A percentile compares a stretch with the other conserved stretches of the same genome.
phyloP scores from a whole-genome alignment of 768 basidiomycete genomes.

The Cyclocybe cylindracea region DNA sequence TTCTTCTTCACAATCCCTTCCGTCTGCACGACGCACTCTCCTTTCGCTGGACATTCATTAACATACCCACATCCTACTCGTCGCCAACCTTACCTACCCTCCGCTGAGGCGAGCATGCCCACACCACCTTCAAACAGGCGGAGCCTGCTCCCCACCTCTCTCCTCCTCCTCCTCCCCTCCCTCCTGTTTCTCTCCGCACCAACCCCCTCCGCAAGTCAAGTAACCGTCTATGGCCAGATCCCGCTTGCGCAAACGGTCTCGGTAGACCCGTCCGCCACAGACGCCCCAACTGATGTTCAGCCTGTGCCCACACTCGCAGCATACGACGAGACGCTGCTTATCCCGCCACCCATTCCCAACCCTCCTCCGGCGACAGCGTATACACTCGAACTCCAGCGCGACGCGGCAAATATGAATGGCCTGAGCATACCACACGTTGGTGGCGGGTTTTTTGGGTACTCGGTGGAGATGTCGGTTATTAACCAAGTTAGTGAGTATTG shows the following conservation, averaged over 20 bases:
- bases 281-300: background rate
- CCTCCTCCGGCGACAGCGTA: slow-evolving; percentile 45
- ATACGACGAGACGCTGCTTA: slow-evolving; percentile 52
- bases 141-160: too few relatives aligned
- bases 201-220: background rate
- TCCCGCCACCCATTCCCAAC: slow-evolving; percentile 49
- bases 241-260: slow-evolving; percentile 24
- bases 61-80: too few relatives aligned
- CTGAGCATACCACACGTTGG: slow-evolving; percentile 37
- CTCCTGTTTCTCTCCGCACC: too few relatives aligned
- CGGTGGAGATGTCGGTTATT: slow-evolving; percentile 73
- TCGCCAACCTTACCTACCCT: too few relatives aligned
- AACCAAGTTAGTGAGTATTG: slow-evolving; percentile 58
- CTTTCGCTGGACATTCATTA: too few relatives aligned
- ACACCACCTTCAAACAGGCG: too few relatives aligned
- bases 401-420: slow-evolving; percentile 29
- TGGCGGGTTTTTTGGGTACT: slow-evolving; percentile 62
- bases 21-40: too few relatives aligned
- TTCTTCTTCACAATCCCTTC: too few relatives aligned
- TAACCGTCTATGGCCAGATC: slow-evolving; percentile 35
- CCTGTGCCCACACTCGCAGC: slow-evolving; percentile 37
- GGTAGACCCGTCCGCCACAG: slow-evolving; percentile 2
- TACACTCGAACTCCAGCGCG: slow-evolving; percentile 39
- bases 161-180: too few relatives aligned
- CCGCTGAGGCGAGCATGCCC: too few relatives aligned